These are phyloP conservation scores for Flaveria linearis DNA, from an alignment of 129 eudicot genomes.

Conservation along the genomic window DNA sequence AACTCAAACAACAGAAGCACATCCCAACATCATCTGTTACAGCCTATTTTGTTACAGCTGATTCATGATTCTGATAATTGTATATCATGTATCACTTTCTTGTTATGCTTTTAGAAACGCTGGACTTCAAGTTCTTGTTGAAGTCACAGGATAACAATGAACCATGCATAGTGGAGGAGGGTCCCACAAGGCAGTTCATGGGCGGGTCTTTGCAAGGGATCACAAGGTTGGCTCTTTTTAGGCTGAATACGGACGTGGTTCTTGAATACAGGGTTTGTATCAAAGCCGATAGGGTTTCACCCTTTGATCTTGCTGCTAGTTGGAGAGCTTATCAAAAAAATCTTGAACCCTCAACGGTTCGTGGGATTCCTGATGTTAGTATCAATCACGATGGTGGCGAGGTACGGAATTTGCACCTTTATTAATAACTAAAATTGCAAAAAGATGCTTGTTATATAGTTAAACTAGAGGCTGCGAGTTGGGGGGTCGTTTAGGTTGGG, in stretches of 20 bases:
- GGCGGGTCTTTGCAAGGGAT: conserved; percentile 83
- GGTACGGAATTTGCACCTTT: conserved; percentile 43
- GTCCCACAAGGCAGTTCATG: conserved; percentile 61
- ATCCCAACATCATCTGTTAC: not conserved
- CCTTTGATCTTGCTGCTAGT: conserved; percentile 98
- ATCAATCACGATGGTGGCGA: conserved; percentile 59
- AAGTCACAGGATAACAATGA: conserved; percentile 56
- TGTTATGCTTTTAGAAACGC: conserved; percentile 50
- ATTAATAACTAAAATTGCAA: not conserved
- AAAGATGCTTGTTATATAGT: not conserved
- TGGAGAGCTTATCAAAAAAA: conserved; percentile 92
- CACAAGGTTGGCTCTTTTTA: conserved; percentile 64
- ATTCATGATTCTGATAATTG: not conserved
- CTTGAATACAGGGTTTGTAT: conserved; percentile 74
- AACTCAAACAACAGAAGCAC: not conserved
- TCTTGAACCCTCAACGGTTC: conserved; percentile 87
- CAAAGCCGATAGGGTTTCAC: conserved; percentile 80
- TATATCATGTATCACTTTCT: not conserved
- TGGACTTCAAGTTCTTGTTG: conserved; percentile 93
- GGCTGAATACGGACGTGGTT: conserved; percentile 57
- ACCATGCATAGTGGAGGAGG: conserved; percentile 86
- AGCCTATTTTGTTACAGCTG: not conserved
- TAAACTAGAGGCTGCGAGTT: not conserved
- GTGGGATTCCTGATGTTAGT: conserved; percentile 93
- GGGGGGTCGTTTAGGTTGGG: not conserved